Evolutionary conservation across 495 filamentous ascomycete genomes (phyloP), one percentile per base, ranked within the genome.

Genomic region (Hypoxylon fuscum): DNA sequence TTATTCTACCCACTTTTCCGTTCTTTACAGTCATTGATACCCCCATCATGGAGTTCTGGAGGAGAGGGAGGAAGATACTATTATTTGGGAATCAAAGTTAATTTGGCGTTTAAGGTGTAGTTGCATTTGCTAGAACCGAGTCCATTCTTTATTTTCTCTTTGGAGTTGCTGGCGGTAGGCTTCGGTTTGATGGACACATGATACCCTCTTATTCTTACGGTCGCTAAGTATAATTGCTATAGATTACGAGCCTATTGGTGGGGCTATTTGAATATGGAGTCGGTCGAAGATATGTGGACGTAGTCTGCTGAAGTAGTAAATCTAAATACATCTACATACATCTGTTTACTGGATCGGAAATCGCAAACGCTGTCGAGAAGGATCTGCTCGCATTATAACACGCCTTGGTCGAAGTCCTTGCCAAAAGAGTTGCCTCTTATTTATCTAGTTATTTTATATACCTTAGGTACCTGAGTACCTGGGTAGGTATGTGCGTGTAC

Each of bases 21-120:
- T 67, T 67, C 64, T 62, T 14, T 58, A 67, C 64, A 8, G 40
- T 62, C 58, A 49, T 50, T 67, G 64, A 67, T 62, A 67, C 64
- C 64, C 58, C 12, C 31, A 40, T 62, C 51, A 52, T 22, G 41
- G 46, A 61, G 18, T 14, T 25, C 23, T 52, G 11, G 23, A 38
- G 35, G 15, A 18, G 11, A 11, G 10, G 4, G 2, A 12, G 4
- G 9, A 14, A 42, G 27, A 35, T 52, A 18, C 44, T 37, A 35
- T 12, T 17, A 23, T 52, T 43, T n/a, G n/a, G 12, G 31, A 18
- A 31, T 53, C 47, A 5, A 32, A 51, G 25, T 27, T 10, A 23
- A 29, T 3, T 7, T 14, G 60, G 53, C 50, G 49, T n/a, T 35
- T 50, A 14, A 27, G n/a, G 38, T 52, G 3, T 9, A 34, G 10